These are phyloP conservation scores for Eleusine indica DNA, from an alignment of 176 grass and related monocot genomes.

Conservation along the genomic window DNA sequence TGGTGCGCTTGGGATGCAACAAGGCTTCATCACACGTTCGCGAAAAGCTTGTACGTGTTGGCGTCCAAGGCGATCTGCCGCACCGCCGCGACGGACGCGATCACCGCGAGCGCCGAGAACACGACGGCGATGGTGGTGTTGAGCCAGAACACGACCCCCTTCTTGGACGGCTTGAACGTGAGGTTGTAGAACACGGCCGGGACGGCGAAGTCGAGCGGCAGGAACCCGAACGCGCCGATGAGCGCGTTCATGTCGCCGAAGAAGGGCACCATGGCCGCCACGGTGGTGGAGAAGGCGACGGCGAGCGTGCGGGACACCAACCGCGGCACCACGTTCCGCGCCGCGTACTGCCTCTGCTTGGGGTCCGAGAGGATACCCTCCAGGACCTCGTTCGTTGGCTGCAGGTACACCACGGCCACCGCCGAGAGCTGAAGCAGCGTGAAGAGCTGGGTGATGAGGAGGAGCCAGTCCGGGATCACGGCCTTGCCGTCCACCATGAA, in stretches of 20 bases:
- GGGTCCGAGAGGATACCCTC: conserved; percentile 70
- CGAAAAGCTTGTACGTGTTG: conserved; percentile 80
- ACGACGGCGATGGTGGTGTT: conserved; percentile 68
- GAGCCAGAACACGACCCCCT: conserved; percentile 70
- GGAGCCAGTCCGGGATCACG: conserved; percentile 67
- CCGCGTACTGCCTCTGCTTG: conserved; percentile 60
- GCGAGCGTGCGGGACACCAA: conserved; percentile 59
- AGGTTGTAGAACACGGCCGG: conserved; percentile 80
- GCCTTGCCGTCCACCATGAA: conserved; percentile 62
- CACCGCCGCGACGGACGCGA: conserved; percentile 69
- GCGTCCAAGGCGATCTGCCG: conserved; percentile 84
- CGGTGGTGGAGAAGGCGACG: conserved; percentile 61
- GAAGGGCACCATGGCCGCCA: conserved; percentile 93
- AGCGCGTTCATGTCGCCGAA: conserved; percentile 93
- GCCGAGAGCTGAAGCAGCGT: conserved; percentile 79
- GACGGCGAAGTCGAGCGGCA: conserved; percentile 90
- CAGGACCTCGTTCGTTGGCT: conserved; percentile 87
- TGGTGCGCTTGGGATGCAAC: neutral
- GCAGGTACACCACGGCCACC: conserved; percentile 88
- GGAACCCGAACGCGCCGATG: conserved; percentile 84
- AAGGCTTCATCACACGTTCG: conserved; percentile 64
- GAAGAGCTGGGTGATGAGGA: conserved; percentile 74
- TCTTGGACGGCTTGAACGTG: conserved; percentile 84
- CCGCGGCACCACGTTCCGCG: conserved; percentile 63
- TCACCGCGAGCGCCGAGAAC: conserved; percentile 59